These are phyloP conservation scores for Penicillium argentinense DNA, from an alignment of 495 filamentous ascomycete species.

Conservation along the genomic window DNA sequence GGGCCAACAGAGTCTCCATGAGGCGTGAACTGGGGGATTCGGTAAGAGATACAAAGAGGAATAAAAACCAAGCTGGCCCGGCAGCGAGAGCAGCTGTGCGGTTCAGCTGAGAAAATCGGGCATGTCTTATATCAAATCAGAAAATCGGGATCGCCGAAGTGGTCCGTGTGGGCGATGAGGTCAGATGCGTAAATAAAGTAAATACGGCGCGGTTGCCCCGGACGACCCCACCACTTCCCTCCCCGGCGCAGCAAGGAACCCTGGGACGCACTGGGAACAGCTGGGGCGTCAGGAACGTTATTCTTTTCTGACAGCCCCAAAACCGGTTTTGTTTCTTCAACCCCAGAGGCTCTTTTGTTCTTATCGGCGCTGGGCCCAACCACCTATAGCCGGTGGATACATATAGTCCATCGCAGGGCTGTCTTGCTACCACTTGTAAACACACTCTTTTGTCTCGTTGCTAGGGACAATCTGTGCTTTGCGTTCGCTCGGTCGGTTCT, in stretches of 20 bases:
- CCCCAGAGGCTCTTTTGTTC: too few relatives aligned
- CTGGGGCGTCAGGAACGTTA: too few relatives aligned
- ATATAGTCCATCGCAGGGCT: too few relatives aligned
- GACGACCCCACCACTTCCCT: constrained; percentile 16
- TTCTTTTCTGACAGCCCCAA: too few relatives aligned
- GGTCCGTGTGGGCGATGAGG: constrained; percentile 29
- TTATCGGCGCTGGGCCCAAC: too few relatives aligned
- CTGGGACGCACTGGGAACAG: too few relatives aligned
- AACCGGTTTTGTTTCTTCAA: too few relatives aligned
- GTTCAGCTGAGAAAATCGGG: background rate
- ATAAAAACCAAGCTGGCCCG: background rate
- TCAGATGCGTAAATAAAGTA: constrained; percentile 22
- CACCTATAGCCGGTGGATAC: too few relatives aligned
- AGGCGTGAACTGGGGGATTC: constrained; percentile 13
- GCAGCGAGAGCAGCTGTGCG: background rate
- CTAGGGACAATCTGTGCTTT: too few relatives aligned
- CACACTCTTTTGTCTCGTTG: too few relatives aligned
- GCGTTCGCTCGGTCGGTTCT: too few relatives aligned
- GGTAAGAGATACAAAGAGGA: constrained; percentile 10
- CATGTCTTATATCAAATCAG: background rate
- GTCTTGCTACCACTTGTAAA: too few relatives aligned
- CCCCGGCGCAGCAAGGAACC: background rate
- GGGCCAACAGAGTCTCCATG: constrained; percentile 91
- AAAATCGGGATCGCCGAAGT: constrained; percentile 6
- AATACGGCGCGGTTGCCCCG: constrained; percentile 30